These are phyloP conservation scores for Eucalyptus melliodora DNA, from an alignment of 345 rosid species.

Conservation along the genomic window DNA sequence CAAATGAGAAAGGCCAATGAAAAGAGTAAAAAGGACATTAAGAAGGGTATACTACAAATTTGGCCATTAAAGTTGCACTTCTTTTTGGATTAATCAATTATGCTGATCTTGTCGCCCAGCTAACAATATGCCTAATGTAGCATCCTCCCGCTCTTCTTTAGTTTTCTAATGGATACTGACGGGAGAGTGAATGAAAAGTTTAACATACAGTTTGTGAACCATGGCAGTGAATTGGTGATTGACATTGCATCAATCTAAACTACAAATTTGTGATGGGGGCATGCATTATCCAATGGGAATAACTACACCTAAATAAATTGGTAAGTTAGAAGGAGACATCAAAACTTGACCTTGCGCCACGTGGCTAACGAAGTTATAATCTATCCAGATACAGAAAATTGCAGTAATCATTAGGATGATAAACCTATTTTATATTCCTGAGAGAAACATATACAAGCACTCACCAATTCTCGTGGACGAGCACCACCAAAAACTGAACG, in stretches of 20 bases:
- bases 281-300: neutral
- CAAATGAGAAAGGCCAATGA: neutral
- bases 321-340: neutral
- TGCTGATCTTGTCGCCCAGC: neutral
- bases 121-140: neutral
- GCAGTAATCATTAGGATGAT: neutral
- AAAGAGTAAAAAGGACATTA: neutral
- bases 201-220: neutral
- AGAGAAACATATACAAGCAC: constrained; percentile 5
- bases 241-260: neutral
- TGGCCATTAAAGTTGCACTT: neutral
- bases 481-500: constrained; percentile 71
- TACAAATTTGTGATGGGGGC: neutral
- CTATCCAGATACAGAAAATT: neutral
- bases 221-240: neutral
- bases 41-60: neutral
- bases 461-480: constrained; percentile 74
- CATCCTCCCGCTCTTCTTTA: neutral
- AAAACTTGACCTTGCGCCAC: neutral
- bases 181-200: neutral
- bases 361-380: neutral
- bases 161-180: neutral
- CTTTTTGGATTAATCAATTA: neutral
- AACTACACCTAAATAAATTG: neutral
- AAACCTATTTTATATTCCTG: neutral